Evolutionary conservation across 2,329 filamentous ascomycete species (phyloP).

Genomic region (Rhynchosporium secalis): DNA sequence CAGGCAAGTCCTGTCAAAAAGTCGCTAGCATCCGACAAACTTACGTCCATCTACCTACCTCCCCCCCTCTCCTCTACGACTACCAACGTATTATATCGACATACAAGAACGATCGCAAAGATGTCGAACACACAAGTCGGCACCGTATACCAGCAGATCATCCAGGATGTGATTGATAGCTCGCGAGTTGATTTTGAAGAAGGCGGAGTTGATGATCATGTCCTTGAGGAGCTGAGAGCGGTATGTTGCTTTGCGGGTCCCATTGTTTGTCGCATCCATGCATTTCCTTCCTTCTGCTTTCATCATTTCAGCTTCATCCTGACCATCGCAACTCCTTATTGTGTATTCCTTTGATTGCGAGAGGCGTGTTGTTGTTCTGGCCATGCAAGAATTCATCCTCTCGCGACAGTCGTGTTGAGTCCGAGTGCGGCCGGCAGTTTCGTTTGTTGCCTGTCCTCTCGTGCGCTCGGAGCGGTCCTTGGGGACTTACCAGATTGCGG

Average conservation of each 20-base stretch:
- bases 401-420: not conserved
- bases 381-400: not conserved
- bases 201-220: constrained; percentile 83
- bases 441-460: constrained; percentile 19
- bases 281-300: not conserved
- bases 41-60: not conserved
- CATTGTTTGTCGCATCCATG: not conserved
- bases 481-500: constrained; percentile 25
- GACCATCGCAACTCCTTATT: not conserved
- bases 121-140: constrained; percentile 50
- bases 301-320: constrained; percentile 8
- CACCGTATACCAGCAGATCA: constrained; percentile 75
- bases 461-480: constrained; percentile 23
- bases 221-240: constrained; percentile 82
- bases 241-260: constrained; percentile 54
- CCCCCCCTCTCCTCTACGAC: not conserved
- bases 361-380: not conserved
- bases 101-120: constrained; percentile 23
- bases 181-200: constrained; percentile 97
- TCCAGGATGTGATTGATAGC: constrained; percentile 84
- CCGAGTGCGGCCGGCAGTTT: not conserved
- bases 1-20: not conserved
- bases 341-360: not conserved
- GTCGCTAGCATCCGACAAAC: not conserved
- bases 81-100: constrained; percentile 1